Evolutionary conservation across 2,329 filamentous ascomycete species (phyloP), one percentile per base, ranked within the genome.

Genomic region (Fusarium tuaranense): DNA sequence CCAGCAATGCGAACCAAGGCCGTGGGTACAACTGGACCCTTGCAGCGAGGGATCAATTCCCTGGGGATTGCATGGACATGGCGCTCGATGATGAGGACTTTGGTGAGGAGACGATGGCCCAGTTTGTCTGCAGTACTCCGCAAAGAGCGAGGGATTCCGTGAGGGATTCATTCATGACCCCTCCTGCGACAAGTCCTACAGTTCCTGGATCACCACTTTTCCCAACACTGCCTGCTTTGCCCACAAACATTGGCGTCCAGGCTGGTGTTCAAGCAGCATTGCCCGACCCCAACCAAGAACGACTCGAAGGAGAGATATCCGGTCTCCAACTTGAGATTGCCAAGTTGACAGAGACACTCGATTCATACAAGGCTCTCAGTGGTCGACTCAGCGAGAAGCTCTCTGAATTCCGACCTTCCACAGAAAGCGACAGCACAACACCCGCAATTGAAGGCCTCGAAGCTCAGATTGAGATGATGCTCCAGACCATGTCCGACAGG

Each of bases 51-150:
- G 87, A 89, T 68, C 87, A 87, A 0, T 88, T 85, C 53, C 74
- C 76, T 0, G 83, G 84, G 18, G 85, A 86, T 57, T 84, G 83
- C 38, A 86, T 87, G 78, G 84, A 86, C 41, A 77, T 82, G 44
- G 75, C 79, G 22, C 78, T 72, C 9, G 84, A 85, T 10, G 81
- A 81, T 10, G 82, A 84, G 12, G 78, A 83, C 30, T 89, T 89
- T 77, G 86, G 87, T 9, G 86, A 90, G n/a, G 78, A 81, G 4
- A 87, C 87, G 0, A 84, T 89, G 79, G 86, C 85, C 0, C 87
- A 90, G 34, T 75, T 90, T 2, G 80, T 84, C 9, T 87, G 86
- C 75, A 87, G 89, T 78, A 91, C 89, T 4, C 89, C 89, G 0
- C 84, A 85, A 2, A 77, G 82, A 18, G 78, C 81, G 53, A 79